Conservation (phyloP, 2,329 filamentous ascomycete species). For the Colletotrichum sublineola region DNA sequence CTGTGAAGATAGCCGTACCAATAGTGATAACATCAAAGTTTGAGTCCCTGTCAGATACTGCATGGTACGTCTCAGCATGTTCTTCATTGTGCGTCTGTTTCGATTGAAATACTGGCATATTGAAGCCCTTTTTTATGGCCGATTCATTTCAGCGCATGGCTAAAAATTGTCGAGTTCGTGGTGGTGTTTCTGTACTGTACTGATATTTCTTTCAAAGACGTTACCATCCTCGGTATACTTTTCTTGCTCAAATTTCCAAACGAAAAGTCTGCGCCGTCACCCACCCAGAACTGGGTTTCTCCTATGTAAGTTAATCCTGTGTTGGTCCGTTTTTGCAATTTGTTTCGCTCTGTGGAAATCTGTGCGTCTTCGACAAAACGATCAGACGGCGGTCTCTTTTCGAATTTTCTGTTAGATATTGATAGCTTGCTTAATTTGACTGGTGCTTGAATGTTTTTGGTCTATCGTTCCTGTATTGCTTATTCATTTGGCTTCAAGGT, state of each 20-base stretch:
- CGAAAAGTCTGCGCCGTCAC: slow-evolving; percentile 45
- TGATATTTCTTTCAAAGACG: slow-evolving; percentile 46
- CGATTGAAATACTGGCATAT: too few relatives aligned
- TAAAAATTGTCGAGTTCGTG: too few relatives aligned
- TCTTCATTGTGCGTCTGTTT: too few relatives aligned
- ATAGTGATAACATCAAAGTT: too few relatives aligned
- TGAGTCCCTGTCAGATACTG: too few relatives aligned
- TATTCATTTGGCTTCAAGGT: slow-evolving; percentile 7
- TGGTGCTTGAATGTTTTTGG: background rate
- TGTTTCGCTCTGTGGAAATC: slow-evolving; percentile 65
- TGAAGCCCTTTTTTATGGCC: too few relatives aligned
- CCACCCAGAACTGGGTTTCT: too few relatives aligned
- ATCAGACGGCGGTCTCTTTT: slow-evolving; percentile 62
- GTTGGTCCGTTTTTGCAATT: slow-evolving; percentile 61
- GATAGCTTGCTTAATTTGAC: background rate
- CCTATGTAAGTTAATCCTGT: slow-evolving; percentile 52
- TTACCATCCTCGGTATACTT: slow-evolving; percentile 56
- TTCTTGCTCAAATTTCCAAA: slow-evolving; percentile 58
- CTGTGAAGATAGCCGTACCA: too few relatives aligned
- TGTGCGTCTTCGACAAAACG: slow-evolving; percentile 67
- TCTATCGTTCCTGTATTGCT: slow-evolving; percentile 7
- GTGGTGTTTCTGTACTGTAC: too few relatives aligned
- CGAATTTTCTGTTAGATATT: slow-evolving; percentile 56
- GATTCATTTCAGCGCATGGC: too few relatives aligned
- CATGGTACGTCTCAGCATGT: too few relatives aligned